phyloP scores from a whole-genome alignment of 495 filamentous ascomycete species.

The Neurospora tetrasperma region DNA sequence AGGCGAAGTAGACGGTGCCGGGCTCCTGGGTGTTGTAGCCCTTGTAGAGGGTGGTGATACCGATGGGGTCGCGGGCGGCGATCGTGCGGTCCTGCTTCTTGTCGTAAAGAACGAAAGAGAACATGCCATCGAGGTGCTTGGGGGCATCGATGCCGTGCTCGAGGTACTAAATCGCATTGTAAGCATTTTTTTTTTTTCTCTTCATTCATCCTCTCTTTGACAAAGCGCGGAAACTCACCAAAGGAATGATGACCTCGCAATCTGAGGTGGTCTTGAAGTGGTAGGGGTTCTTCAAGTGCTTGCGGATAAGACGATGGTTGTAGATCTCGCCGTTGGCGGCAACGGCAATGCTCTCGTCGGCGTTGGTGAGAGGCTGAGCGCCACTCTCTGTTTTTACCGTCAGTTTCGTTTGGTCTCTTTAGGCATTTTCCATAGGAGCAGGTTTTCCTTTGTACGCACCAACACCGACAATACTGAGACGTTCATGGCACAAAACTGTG shows the following conservation, averaged over 20 bases:
- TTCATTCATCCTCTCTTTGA: background rate
- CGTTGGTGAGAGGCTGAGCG: constrained; percentile 88
- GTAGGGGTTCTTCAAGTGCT: constrained; percentile 67
- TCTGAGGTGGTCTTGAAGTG: constrained; percentile 97
- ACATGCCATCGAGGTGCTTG: constrained; percentile 96
- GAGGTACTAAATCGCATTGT: constrained; percentile 53
- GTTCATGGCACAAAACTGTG: constrained; percentile 90
- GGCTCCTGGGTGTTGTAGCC: constrained; percentile 78
- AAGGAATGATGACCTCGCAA: constrained; percentile 93
- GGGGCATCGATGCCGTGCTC: constrained; percentile 88
- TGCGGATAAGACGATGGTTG: constrained; percentile 91
- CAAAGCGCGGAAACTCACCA: constrained; percentile 49
- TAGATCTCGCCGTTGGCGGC: constrained; percentile 99
- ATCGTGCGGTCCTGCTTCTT: constrained; percentile 82
- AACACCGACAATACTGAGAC: constrained; percentile 94
- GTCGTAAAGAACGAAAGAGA: constrained; percentile 97
- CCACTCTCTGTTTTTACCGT: constrained; percentile 49
- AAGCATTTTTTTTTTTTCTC: background rate
- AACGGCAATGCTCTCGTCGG: constrained; percentile 75
- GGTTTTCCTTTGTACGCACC: constrained; percentile 17
- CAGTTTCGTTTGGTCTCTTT: background rate
- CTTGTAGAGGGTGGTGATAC: constrained; percentile 94
- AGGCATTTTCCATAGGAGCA: background rate
- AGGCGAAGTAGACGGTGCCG: constrained; percentile 85
- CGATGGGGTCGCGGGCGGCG: constrained; percentile 91